Evolutionary conservation across 2,329 filamentous ascomycete species (phyloP).

Genomic region (Beauveria asiatica): DNA sequence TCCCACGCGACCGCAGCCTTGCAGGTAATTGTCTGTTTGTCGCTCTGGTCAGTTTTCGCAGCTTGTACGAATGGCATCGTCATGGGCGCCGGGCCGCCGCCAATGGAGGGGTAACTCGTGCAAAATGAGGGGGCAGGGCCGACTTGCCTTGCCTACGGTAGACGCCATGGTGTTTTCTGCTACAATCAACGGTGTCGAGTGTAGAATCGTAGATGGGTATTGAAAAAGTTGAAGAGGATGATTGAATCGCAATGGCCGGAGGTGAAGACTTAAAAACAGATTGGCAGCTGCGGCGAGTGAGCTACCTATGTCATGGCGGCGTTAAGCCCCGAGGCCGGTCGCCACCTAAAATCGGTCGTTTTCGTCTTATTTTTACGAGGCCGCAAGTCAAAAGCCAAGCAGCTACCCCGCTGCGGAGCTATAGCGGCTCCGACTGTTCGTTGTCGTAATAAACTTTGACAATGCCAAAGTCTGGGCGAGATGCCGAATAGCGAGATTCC

Average conservation of each 20-base stretch:
- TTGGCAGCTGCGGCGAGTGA: background rate
- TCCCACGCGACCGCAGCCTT: slow-evolving; percentile 98
- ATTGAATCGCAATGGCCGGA: background rate
- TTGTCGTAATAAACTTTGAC: background rate
- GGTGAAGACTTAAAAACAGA: background rate
- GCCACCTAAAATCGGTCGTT: background rate
- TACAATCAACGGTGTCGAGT: background rate
- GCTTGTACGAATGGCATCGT: background rate
- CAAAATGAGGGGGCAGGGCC: slow-evolving; percentile 13
- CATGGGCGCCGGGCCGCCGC: background rate
- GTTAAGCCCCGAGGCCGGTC: slow-evolving; percentile 7
- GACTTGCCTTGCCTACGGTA: slow-evolving; percentile 43
- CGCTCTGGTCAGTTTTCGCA: background rate
- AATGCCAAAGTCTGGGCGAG: background rate
- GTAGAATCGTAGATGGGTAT: background rate
- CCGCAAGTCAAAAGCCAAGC: background rate
- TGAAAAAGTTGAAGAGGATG: background rate
- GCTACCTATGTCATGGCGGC: slow-evolving; percentile 7
- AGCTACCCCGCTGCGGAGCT: slow-evolving; percentile 11
- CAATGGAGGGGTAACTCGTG: slow-evolving; percentile 17
- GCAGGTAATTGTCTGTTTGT: slow-evolving; percentile 75
- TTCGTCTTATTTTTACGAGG: background rate
- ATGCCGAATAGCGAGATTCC: slow-evolving; percentile 8
- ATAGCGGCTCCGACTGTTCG: background rate
- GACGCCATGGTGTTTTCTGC: slow-evolving; percentile 33